These are phyloP conservation scores for Vanrija sp. DNA, from an alignment of 1,284 basidiomycete species.

Conservation along the genomic window DNA sequence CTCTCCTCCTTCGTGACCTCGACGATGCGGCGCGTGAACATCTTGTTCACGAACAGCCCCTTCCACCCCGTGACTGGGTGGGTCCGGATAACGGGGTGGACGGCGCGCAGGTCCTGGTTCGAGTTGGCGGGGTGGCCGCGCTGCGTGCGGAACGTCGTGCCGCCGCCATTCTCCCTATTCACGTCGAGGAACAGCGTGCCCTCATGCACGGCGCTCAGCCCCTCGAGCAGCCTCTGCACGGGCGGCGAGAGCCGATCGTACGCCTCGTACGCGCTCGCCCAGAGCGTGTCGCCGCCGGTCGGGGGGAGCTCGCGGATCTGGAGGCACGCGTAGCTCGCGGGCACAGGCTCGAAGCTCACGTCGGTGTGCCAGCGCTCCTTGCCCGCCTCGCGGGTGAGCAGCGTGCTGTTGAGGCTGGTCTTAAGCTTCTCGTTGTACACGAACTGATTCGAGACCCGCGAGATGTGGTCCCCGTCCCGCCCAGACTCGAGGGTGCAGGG, in stretches of 20 bases:
- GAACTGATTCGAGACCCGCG: conserved; percentile 52
- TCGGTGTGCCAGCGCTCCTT: conserved; percentile 49
- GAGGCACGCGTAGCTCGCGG: conserved; percentile 56
- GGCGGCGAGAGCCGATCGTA: conserved; percentile 41
- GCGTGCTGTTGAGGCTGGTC: too few species aligned
- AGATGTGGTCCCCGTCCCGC: conserved; percentile 51
- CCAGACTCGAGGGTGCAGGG: conserved; percentile 56
- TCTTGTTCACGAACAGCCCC: conserved; percentile 58
- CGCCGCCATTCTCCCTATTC: not conserved
- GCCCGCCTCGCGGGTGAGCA: conserved; percentile 1
- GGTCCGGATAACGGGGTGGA: conserved; percentile 50
- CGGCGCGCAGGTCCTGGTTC: conserved; percentile 55
- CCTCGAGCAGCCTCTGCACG: conserved; percentile 35
- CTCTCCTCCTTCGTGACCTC: conserved; percentile 59
- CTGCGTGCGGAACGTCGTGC: not conserved
- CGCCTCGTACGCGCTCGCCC: conserved; percentile 55
- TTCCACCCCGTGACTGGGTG: conserved; percentile 61
- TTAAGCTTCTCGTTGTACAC: conserved; percentile 30
- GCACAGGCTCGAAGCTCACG: conserved; percentile 64
- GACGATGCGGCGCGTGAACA: conserved; percentile 59
- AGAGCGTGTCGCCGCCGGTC: conserved; percentile 35
- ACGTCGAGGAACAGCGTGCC: conserved; percentile 53
- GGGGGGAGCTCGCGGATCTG: conserved; percentile 55
- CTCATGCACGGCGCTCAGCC: conserved; percentile 56
- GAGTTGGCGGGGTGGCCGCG: conserved; percentile 57